phyloP scores from a whole-genome alignment of 257 asterid species.

The Mentha longifolia region DNA sequence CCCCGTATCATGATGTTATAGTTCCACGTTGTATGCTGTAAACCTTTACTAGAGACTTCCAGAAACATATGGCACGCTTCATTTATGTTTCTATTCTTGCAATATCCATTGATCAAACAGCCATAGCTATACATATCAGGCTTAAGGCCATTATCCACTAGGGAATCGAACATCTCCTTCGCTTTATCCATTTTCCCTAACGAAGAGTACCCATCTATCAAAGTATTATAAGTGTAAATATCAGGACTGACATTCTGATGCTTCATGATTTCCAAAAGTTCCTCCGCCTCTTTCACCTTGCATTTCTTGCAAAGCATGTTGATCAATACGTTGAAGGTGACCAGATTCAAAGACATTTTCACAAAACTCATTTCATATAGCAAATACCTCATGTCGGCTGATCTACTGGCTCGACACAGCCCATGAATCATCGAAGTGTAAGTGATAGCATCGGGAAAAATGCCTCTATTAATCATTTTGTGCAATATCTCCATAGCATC shows the following conservation, averaged over 20 bases:
- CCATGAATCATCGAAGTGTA: not conserved
- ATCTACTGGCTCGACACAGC: constrained; percentile 3
- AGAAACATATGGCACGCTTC: constrained; percentile 16
- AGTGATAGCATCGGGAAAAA: not conserved
- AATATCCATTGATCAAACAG: not conserved
- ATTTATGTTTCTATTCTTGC: not conserved
- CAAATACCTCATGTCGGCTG: not conserved
- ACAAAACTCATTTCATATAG: not conserved
- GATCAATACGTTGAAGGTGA: not conserved
- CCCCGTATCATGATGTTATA: constrained; percentile 23
- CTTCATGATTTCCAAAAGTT: constrained; percentile 4
- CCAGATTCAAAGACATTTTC: not conserved
- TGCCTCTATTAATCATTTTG: not conserved
- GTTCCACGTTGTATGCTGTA: not conserved
- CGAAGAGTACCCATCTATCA: constrained; percentile 23
- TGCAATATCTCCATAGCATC: not conserved
- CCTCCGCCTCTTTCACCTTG: constrained; percentile 8
- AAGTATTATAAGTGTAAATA: not conserved
- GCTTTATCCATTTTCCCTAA: not conserved
- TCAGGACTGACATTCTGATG: constrained; percentile 16
- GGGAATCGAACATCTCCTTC: not conserved
- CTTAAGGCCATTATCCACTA: not conserved
- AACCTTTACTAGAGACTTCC: constrained; percentile 11
- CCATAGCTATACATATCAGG: not conserved
- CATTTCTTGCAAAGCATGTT: constrained; percentile 10